Conservation (phyloP, 2,329 filamentous ascomycete species). For the Ceratocystis diversiconidia region DNA sequence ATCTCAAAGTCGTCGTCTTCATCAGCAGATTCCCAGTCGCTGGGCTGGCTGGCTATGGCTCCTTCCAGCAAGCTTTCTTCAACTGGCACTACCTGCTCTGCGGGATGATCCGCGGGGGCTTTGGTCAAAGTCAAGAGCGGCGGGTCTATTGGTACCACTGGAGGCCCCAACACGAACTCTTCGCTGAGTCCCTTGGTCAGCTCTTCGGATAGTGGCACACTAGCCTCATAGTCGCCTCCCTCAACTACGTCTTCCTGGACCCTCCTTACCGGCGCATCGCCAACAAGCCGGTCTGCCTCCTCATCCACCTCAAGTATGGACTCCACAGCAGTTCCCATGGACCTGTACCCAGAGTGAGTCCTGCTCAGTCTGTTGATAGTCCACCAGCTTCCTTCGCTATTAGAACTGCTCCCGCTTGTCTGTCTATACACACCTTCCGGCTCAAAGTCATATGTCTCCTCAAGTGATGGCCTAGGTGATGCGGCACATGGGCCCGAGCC, state of each 20-base stretch:
- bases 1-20: background rate
- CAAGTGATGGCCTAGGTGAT: background rate
- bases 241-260: background rate
- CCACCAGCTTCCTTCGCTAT: slow-evolving; percentile 1
- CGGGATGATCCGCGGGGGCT: background rate
- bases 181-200: background rate
- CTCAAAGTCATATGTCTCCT: background rate
- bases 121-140: background rate
- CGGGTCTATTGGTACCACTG: background rate
- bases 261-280: background rate
- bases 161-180: background rate
- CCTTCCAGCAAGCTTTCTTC: background rate
- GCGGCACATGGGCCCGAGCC: background rate
- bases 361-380: background rate
- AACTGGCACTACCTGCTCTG: background rate
- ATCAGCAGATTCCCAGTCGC: background rate
- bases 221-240: background rate
- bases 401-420: background rate
- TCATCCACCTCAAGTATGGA: background rate
- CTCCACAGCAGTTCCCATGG: slow-evolving; percentile 1
- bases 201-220: background rate
- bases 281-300: background rate
- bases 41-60: background rate
- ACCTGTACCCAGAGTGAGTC: background rate
- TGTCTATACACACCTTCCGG: background rate